Evolutionary conservation across 1,284 basidiomycete species (phyloP).

Genomic region (Austroboletus rostrupii): DNA sequence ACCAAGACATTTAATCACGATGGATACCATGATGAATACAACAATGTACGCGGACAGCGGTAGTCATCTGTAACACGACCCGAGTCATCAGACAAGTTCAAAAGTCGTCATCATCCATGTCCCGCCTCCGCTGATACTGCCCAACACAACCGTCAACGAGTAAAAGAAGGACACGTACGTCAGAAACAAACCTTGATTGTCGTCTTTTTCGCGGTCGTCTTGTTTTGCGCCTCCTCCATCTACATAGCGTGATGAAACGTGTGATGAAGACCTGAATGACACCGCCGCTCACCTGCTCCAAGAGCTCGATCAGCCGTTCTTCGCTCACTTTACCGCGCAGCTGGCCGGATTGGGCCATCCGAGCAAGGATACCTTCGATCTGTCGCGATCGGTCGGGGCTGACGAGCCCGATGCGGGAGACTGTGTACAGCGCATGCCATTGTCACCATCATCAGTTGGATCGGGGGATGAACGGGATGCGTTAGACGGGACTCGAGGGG

Average conservation of each 20-base stretch:
- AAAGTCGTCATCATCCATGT: slow-evolving; percentile 70
- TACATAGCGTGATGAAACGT: slow-evolving; percentile 23
- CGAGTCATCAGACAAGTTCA: slow-evolving; percentile 29
- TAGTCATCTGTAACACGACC: not conserved
- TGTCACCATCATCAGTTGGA: no score
- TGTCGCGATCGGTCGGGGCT: slow-evolving; percentile 84
- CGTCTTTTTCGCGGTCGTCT: slow-evolving; percentile 51
- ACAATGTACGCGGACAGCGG: not conserved
- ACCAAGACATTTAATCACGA: no score
- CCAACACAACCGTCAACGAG: not conserved
- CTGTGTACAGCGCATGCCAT: slow-evolving; percentile 41
- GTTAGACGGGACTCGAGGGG: no score
- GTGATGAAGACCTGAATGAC: not conserved
- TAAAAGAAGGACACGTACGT: not conserved
- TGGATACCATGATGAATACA: not conserved
- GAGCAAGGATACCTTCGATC: slow-evolving; percentile 81
- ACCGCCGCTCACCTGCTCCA: slow-evolving; percentile 77
- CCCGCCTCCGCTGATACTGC: slow-evolving; percentile 72
- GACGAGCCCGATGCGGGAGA: slow-evolving; percentile 90
- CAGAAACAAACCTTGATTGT: slow-evolving; percentile 55
- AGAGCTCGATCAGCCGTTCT: slow-evolving; percentile 82
- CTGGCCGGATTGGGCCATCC: slow-evolving; percentile 94
- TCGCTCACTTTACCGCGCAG: slow-evolving; percentile 84
- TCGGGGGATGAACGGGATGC: no score
- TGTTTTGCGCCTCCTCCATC: slow-evolving; percentile 67